Conservation (phyloP, 805 yeast genomes). For the Zygosaccharomyces kombuchaensis region DNA sequence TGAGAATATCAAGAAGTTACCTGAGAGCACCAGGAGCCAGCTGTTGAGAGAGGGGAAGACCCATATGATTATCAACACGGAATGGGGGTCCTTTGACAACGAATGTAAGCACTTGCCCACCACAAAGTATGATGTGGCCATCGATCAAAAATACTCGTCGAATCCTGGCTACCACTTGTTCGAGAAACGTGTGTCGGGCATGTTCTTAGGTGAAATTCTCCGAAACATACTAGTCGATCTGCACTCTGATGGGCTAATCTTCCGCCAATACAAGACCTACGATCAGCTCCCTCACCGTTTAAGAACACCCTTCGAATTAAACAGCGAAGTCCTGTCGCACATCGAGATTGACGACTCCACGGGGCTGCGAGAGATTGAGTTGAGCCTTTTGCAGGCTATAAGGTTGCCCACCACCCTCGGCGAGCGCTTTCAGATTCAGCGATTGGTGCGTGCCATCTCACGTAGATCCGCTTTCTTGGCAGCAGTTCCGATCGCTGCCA, state of each 20-base stretch:
- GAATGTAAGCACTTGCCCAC: conserved; percentile 68
- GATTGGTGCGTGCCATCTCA: conserved; percentile 72
- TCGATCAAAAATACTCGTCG: conserved; percentile 65
- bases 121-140: conserved; percentile 67
- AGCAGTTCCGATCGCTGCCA: conserved; percentile 86
- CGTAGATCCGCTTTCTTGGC: conserved; percentile 86
- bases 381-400: conserved; percentile 59
- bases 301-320: conserved; percentile 70
- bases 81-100: conserved; percentile 98
- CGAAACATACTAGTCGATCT: conserved; percentile 71
- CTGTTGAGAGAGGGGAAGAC: conserved; percentile 44
- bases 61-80: conserved; percentile 89
- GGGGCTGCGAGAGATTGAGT: conserved; percentile 63
- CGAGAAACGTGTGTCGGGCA: conserved; percentile 88
- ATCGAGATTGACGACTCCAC: conserved; percentile 82
- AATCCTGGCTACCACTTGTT: conserved; percentile 87
- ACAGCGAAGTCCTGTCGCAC: conserved; percentile 78
- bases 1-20: conserved; percentile 68
- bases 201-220: conserved; percentile 88
- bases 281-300: conserved; percentile 53
- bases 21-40: conserved; percentile 39
- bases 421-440: conserved; percentile 73
- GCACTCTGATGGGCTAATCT: conserved; percentile 52
- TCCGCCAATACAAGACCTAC: conserved; percentile 46
- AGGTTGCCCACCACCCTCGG: conserved; percentile 64